Evolutionary conservation across 2,329 filamentous ascomycete species (phyloP).

Genomic region (Penicillium hordei): DNA sequence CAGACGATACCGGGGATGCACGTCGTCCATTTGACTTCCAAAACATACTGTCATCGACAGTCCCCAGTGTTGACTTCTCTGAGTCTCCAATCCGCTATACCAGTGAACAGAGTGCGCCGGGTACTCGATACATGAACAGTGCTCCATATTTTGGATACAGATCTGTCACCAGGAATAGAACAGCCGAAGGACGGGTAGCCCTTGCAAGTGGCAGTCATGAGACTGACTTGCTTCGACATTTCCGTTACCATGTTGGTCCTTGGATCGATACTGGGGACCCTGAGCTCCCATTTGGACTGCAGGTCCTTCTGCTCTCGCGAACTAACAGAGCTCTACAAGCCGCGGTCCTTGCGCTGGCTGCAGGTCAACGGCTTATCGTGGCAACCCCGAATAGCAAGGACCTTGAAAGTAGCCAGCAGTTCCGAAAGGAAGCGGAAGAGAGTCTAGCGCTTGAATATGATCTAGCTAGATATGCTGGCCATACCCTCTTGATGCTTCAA

Average conservation of each 20-base stretch:
- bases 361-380: slow-evolving; percentile 15
- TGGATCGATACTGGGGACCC: slow-evolving; percentile 30
- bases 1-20: neutral
- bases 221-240: slow-evolving; percentile 26
- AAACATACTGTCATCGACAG: neutral
- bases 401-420: slow-evolving; percentile 8
- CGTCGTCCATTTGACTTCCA: neutral
- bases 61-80: neutral
- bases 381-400: slow-evolving; percentile 1
- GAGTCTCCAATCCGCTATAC: neutral
- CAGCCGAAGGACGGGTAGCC: neutral
- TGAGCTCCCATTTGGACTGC: slow-evolving; percentile 22
- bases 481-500: slow-evolving; percentile 20
- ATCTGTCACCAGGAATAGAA: neutral
- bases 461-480: slow-evolving; percentile 13
- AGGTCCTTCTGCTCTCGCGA: slow-evolving; percentile 23
- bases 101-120: neutral
- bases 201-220: slow-evolving; percentile 14
- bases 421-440: slow-evolving; percentile 22
- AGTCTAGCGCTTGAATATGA: slow-evolving; percentile 14
- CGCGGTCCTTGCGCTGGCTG: slow-evolving; percentile 24
- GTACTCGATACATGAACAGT: neutral
- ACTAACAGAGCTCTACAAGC: slow-evolving; percentile 18
- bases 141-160: neutral
- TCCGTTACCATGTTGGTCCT: slow-evolving; percentile 26